phyloP scores from a whole-genome alignment of 2,329 filamentous ascomycete species.

The Pyrenophora graminea region DNA sequence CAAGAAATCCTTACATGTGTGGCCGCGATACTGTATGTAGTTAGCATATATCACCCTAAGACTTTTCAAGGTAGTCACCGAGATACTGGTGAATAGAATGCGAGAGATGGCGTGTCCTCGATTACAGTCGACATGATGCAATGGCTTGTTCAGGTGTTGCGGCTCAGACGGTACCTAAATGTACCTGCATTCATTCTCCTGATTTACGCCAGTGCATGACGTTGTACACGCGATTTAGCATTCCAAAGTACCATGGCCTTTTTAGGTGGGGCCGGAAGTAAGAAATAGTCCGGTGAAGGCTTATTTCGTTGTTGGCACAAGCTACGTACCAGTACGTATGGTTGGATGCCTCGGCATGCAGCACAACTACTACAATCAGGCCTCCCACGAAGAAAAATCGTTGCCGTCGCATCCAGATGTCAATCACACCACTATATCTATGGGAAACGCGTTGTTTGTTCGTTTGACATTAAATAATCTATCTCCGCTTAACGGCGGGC shows the following conservation, averaged over 20 bases:
- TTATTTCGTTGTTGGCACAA: neutral
- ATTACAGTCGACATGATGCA: conserved; percentile 2
- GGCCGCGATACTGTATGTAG: conserved; percentile 1
- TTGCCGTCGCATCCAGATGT: neutral
- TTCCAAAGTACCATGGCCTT: neutral
- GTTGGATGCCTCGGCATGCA: neutral
- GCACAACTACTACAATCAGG: neutral
- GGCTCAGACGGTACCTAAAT: neutral
- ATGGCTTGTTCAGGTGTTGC: neutral
- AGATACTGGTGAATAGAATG: conserved; percentile 8
- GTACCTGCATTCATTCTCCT: conserved; percentile 2
- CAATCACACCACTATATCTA: neutral
- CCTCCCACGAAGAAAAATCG: conserved; percentile 1
- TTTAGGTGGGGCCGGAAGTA: neutral
- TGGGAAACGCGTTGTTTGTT: conserved; percentile 14
- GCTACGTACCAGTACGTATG: neutral
- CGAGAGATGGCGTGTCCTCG: conserved; percentile 11
- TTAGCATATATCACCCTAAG: conserved; percentile 2
- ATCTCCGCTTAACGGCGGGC: conserved; percentile 35
- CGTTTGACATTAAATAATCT: conserved; percentile 39
- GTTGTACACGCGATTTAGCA: neutral
- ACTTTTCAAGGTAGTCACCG: conserved; percentile 6
- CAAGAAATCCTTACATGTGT: neutral
- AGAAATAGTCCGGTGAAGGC: neutral
- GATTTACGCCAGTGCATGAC: neutral